Evolutionary conservation across 164 flowering plant genomes (phyloP), one percentile per base, ranked within the genome.

Genomic region (Magnolia kwangsiensis): DNA sequence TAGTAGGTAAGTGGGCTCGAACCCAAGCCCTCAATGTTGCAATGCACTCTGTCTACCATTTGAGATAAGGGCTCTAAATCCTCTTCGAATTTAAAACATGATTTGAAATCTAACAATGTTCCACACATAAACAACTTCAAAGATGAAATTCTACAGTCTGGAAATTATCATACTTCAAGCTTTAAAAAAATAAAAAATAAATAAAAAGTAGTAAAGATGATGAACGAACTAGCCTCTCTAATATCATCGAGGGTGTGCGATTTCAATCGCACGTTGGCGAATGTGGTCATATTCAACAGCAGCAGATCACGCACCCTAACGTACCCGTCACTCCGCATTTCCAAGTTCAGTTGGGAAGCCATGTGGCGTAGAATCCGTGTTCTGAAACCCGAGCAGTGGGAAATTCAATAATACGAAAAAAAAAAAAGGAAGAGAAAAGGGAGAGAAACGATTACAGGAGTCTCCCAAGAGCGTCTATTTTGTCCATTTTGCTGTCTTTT

Each of bases 301-400:
- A 95, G 79, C 63, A 95, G 71, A 83, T 95, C 98, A 18, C 84
- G 50, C 81, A 92, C 94, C 77, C 80, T 83, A 50, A 93, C 95
- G 84, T 81, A 95, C 18, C 99, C 99, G 87, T 95, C 98, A 82
- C 78, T 85, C 45, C 95, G 82, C 85, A 95, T 89, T 69, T 87
- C 83, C 88, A 95, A 84, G 49, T 85, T 88, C 83, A 93, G 78
- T 80, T 95, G 91, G 51, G 88, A 74, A 19, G 98, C 97, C 96
- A 84, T 89, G 81, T 95, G 99, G 45, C 99, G 88, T 86, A 95
- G 80, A 74, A 95, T 86, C 1, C 95, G 86, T 6, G 93, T 89
- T 83, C 99, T 95, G 85, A 63, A 80, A 66, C 20, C 55, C 18
- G 65, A 76, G 7, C 67, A 51, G 51, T 16, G 3, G 2, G 61